Evolutionary conservation across 176 grass and related monocot genomes (phyloP).

Genomic region (Eragrostis nindensis): DNA sequence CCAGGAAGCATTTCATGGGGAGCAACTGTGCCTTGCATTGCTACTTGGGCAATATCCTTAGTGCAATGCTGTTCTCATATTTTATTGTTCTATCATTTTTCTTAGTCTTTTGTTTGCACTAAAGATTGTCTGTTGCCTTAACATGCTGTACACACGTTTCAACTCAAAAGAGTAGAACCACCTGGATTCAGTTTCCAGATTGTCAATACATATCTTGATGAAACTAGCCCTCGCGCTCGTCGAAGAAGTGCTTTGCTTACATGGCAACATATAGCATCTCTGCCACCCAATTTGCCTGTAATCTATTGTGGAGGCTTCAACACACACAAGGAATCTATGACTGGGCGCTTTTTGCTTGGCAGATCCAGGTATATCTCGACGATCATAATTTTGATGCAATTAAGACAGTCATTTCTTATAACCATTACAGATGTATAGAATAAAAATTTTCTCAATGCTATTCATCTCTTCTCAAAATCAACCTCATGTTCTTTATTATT

Average conservation of each 20-base stretch:
- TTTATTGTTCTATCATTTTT: slow-evolving; percentile 19
- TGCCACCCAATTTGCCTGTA: slow-evolving; percentile 90
- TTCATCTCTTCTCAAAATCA: not conserved
- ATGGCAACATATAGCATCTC: slow-evolving; percentile 98
- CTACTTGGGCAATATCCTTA: slow-evolving; percentile 99
- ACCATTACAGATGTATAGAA: not conserved
- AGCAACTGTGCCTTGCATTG: slow-evolving; percentile 75
- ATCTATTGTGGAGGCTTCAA: slow-evolving; percentile 98
- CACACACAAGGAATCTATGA: slow-evolving; percentile 95
- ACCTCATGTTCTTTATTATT: not conserved
- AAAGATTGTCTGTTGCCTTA: slow-evolving; percentile 62
- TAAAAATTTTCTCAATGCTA: not conserved
- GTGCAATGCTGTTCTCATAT: not conserved
- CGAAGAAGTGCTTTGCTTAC: slow-evolving; percentile 94
- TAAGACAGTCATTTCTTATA: slow-evolving; percentile 20
- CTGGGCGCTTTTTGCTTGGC: slow-evolving; percentile 93
- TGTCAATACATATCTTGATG: slow-evolving; percentile 97
- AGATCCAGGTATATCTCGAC: slow-evolving; percentile 82
- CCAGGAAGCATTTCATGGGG: slow-evolving; percentile 98
- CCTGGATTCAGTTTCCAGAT: slow-evolving; percentile 99
- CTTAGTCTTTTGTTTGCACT: slow-evolving; percentile 16
- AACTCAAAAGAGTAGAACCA: slow-evolving; percentile 91
- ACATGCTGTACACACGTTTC: slow-evolving; percentile 95
- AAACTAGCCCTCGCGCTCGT: slow-evolving; percentile 84
- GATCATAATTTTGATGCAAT: slow-evolving; percentile 5